These are phyloP conservation scores for Trichoderma pleuroti DNA, from an alignment of 2,329 filamentous ascomycete genomes.

Conservation along the genomic window DNA sequence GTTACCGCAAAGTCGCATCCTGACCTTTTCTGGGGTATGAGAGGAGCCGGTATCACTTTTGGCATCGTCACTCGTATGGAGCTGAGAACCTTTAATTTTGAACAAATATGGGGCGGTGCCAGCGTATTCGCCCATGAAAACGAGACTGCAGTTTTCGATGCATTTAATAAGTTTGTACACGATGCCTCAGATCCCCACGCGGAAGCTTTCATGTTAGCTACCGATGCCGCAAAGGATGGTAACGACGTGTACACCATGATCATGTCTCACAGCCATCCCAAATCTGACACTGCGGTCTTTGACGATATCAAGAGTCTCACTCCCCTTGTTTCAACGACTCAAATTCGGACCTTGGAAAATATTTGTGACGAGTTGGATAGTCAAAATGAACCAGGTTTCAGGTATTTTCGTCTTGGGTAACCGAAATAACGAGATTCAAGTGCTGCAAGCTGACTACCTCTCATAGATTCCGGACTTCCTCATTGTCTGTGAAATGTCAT, in stretches of 20 bases:
- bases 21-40: background rate
- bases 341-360: background rate
- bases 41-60: background rate
- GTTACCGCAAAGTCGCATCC: background rate
- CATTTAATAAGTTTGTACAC: background rate
- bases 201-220: background rate
- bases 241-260: background rate
- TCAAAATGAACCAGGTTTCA: background rate
- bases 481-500: background rate
- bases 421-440: background rate
- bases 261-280: background rate
- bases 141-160: background rate
- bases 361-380: background rate
- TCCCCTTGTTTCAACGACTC: background rate
- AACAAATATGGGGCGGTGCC: background rate
- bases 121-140: background rate
- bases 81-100: background rate
- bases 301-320: background rate
- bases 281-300: background rate
- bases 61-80: background rate
- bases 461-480: background rate
- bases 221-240: background rate
- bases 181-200: background rate
- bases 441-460: background rate
- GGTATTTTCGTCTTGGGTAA: background rate